Base-by-base conservation (phyloP, 805 yeast species). In the Yamadazyma sp. region DNA sequence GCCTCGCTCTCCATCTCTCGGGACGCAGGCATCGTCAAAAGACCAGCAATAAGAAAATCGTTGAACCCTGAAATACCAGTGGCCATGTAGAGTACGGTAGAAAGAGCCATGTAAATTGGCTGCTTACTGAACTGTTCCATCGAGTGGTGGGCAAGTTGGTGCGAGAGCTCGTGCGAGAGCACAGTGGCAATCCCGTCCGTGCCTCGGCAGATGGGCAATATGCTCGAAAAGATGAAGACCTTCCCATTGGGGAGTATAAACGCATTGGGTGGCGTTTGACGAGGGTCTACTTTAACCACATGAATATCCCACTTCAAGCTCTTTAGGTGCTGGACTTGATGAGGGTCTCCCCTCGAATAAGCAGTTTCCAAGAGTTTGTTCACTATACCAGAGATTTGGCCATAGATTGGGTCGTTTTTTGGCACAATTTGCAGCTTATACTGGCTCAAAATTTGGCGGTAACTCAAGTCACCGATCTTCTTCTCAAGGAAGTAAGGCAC, bases 111-210 rank as follows among this genome's bases (percentile, higher is more conserved):
- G 52, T 82, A 81, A 23, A 88, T 50, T 0, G 98, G 98, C 10
- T 83, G 78, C 46, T 77, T 73, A 10, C 95, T 81, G 38, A 91
- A 54, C 49, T 82, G 81, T 54, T 93, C 99, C 32, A 84, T 80
- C 5, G 93, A 78, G 57, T 93, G 99, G 42, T 95, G 80, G 6
- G 96, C 96, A 47, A 93, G 68, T 58, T 89, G 95, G 64, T 93
- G 99, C 0, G 96, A 90, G 39, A 90, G 76, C 53, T 93, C 99
- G 57, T 93, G 99, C 0, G 95, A 70, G 31, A 93, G 65, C 2
- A 93, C 96, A 0, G 98, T 89, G n/a, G 98, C 98, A 30, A 93
- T 62, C 2, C 96, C 97, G 56, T 88, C 95, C 36, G 88, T 95
- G 53, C 85, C 80, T 17, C 67, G 64, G 57, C 95, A 82, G 20